Percentiles rank a stretch among this genome's conserved stretches.
These are phyloP conservation scores for Adansonia rubrostipa DNA, from an alignment of 441 rosid genomes.

Conservation along the genomic window DNA sequence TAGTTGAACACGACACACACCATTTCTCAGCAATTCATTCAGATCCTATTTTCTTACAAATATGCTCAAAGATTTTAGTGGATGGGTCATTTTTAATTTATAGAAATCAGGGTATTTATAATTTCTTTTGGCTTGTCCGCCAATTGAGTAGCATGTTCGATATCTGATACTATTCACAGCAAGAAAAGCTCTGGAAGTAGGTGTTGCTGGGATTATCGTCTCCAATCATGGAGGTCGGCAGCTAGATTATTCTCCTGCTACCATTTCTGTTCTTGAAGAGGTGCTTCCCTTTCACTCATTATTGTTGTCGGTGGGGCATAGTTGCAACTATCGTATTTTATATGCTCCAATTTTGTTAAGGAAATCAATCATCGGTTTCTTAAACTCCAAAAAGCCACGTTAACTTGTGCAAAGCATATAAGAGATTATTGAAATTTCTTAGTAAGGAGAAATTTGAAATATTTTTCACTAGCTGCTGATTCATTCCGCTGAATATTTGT, in stretches of 20 bases:
- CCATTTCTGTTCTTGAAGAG: constrained; percentile 49
- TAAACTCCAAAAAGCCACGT: background rate
- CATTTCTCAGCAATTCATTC: background rate
- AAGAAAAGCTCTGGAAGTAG: constrained; percentile 42
- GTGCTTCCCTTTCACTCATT: constrained; percentile 21
- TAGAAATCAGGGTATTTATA: background rate
- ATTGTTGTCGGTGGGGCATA: background rate
- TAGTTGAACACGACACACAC: background rate
- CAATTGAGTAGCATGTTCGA: background rate
- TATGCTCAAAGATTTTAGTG: background rate
- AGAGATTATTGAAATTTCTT: background rate
- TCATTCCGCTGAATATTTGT: background rate
- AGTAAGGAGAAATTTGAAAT: background rate
- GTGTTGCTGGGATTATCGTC: constrained; percentile 46
- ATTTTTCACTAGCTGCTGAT: background rate
- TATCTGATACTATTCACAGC: constrained; percentile 33
- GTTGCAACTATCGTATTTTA: constrained; percentile 1
- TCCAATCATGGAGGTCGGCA: constrained; percentile 58
- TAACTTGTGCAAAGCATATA: constrained; percentile 1
- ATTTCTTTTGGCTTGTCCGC: background rate
- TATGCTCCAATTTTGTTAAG: background rate
- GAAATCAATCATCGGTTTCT: background rate
- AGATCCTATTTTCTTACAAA: background rate
- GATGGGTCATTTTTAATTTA: background rate
- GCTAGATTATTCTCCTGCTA: constrained; percentile 44